A percentile compares a stretch with the other conserved stretches of the same genome.
These are phyloP conservation scores for Melanogaster broomeanus DNA, from an alignment of 768 basidiomycete genomes.

Conservation along the genomic window DNA sequence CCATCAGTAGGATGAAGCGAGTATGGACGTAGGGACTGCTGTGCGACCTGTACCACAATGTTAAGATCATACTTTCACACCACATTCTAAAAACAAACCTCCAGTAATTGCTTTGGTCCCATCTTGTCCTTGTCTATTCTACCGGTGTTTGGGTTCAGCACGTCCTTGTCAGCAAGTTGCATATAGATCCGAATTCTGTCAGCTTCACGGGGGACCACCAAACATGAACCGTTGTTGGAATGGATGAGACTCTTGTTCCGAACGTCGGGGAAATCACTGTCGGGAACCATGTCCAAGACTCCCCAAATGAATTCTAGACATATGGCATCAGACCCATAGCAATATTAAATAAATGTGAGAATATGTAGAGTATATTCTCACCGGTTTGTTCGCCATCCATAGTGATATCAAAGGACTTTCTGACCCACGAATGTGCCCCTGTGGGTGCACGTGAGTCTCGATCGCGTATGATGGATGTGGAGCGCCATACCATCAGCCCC, in stretches of 20 bases:
- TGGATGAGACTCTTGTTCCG: conserved; percentile 50
- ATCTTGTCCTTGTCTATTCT: conserved; percentile 42
- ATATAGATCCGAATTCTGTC: conserved; percentile 53
- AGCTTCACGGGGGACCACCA: conserved; percentile 53
- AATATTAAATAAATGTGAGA: not conserved
- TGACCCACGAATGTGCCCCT: conserved; percentile 86
- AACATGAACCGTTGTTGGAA: conserved; percentile 49
- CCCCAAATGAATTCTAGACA: conserved; percentile 43
- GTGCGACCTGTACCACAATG: conserved; percentile 34
- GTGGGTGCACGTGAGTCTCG: conserved; percentile 5
- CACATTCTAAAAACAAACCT: conserved; percentile 21
- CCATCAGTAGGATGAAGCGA: conserved; percentile 30
- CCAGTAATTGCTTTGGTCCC: conserved; percentile 41
- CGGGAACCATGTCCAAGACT: conserved; percentile 46
- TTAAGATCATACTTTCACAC: not conserved
- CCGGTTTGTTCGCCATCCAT: conserved; percentile 78
- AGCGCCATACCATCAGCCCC: conserved; percentile 64
- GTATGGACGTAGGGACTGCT: conserved; percentile 43
- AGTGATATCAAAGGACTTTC: conserved; percentile 59
- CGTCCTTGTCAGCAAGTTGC: conserved; percentile 45
- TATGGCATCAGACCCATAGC: conserved; percentile 17
- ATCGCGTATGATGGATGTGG: not conserved
- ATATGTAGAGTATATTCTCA: conserved; percentile 7
- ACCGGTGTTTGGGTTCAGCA: conserved; percentile 39
- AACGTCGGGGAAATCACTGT: conserved; percentile 56